A percentile compares a stretch with the other conserved stretches of the same genome.
Evolutionary conservation across 2,329 filamentous ascomycete species (phyloP).

Genomic region (Fusarium avenaceum): DNA sequence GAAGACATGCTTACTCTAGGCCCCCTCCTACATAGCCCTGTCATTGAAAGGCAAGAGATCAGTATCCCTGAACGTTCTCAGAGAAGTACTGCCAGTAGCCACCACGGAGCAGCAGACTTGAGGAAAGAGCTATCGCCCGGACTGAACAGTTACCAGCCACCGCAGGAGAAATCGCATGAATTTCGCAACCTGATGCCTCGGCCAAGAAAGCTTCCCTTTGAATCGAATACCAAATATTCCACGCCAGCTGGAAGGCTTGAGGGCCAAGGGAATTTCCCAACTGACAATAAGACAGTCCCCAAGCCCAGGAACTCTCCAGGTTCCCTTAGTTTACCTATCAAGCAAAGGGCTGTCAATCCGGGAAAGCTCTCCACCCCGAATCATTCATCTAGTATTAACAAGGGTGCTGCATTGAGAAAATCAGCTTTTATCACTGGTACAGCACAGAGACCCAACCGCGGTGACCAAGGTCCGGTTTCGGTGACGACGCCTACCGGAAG

Average conservation of each 20-base stretch:
- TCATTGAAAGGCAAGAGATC: background rate
- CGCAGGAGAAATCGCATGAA: background rate
- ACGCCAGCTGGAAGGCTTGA: background rate
- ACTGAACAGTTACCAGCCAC: background rate
- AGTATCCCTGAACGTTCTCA: background rate
- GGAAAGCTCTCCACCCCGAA: background rate
- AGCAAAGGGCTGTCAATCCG: background rate
- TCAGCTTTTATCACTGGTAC: background rate
- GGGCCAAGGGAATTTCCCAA: background rate
- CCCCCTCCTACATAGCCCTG: background rate
- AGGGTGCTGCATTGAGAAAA: background rate
- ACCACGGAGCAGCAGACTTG: conserved; percentile 5
- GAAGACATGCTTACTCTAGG: background rate
- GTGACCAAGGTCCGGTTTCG: background rate
- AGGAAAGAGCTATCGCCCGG: background rate
- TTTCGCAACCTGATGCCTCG: conserved; percentile 52
- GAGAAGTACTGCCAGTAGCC: background rate
- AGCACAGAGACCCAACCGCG: too few relatives aligned
- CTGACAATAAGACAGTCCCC: background rate
- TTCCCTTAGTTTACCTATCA: background rate
- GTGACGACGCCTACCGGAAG: background rate
- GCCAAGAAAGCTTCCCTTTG: conserved; percentile 52
- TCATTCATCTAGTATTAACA: background rate
- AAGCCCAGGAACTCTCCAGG: background rate
- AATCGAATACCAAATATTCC: conserved; percentile 4